Evolutionary conservation across 495 filamentous ascomycete species (phyloP).

Genomic region (Neurospora sp.): DNA sequence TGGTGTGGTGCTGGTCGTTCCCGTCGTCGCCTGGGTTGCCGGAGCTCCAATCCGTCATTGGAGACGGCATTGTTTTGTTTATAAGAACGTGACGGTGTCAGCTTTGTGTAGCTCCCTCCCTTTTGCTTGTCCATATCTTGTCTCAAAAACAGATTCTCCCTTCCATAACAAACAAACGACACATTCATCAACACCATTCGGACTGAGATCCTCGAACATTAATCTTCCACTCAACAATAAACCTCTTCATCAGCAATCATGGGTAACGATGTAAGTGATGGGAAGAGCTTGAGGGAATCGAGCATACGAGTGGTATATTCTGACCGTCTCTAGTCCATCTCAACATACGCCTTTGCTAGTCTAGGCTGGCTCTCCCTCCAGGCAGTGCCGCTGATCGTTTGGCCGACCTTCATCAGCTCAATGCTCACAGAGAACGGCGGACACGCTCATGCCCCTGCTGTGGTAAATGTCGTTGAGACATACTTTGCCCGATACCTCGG

Average conservation of each 20-base stretch:
- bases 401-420: conserved; percentile 55
- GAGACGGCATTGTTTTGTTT: not conserved
- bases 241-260: not conserved
- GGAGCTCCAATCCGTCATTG: not conserved
- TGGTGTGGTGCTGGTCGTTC: not conserved
- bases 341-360: conserved; percentile 55
- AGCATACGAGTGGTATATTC: not conserved
- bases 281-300: not conserved
- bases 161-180: not conserved
- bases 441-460: not conserved
- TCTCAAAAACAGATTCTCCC: not conserved
- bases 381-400: conserved; percentile 50
- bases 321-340: conserved; percentile 44
- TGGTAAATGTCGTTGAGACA: conserved; percentile 47
- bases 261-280: not conserved
- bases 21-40: not conserved
- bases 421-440: not conserved
- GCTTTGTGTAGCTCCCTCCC: not conserved
- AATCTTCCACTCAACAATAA: not conserved
- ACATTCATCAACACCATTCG: not conserved
- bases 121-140: not conserved
- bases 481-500: conserved; percentile 68
- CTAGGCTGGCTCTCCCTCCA: conserved; percentile 59
- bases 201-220: not conserved
- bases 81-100: not conserved